These are phyloP conservation scores for Talaromyces albobiverticillius DNA, from an alignment of 2,329 filamentous ascomycete species.

Conservation along the genomic window DNA sequence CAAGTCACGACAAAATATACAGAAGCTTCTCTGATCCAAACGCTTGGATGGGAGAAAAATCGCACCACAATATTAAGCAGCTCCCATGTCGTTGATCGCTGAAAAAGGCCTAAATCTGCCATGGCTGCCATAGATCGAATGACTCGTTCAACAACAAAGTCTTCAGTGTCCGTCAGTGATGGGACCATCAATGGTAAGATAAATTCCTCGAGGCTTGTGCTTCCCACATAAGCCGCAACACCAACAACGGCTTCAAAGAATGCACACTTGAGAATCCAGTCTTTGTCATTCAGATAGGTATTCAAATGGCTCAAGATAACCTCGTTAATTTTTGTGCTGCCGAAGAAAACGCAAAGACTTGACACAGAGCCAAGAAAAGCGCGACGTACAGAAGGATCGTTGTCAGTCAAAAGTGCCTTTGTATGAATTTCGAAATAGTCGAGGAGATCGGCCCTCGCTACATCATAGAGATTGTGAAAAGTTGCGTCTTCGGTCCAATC, in stretches of 20 bases:
- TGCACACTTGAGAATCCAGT: slow-evolving; percentile 94
- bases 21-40: slow-evolving; percentile 91
- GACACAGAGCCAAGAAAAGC: slow-evolving; percentile 91
- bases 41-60: slow-evolving; percentile 89
- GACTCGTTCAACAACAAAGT: slow-evolving; percentile 89
- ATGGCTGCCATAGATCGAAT: slow-evolving; percentile 84
- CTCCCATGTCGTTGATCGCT: slow-evolving; percentile 81
- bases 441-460: slow-evolving; percentile 77
- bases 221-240: slow-evolving; percentile 85
- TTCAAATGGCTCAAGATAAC: slow-evolving; percentile 95
- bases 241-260: slow-evolving; percentile 96
- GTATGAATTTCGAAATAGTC: slow-evolving; percentile 84
- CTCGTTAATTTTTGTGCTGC: slow-evolving; percentile 85
- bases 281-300: slow-evolving; percentile 92
- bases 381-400: slow-evolving; percentile 78
- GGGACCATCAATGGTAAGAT: slow-evolving; percentile 95
- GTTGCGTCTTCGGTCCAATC: slow-evolving; percentile 65
- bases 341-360: slow-evolving; percentile 91
- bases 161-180: slow-evolving; percentile 86
- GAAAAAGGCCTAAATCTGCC: slow-evolving; percentile 82
- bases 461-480: slow-evolving; percentile 82
- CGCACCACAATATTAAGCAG: slow-evolving; percentile 77
- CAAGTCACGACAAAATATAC: slow-evolving; percentile 77
- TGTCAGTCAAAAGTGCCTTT: slow-evolving; percentile 83
- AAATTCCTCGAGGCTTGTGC: slow-evolving; percentile 86